A percentile compares a stretch with the other conserved stretches of the same genome.
These are phyloP conservation scores for Helminthosporium solani DNA, from an alignment of 2,329 filamentous ascomycete genomes.

Conservation along the genomic window DNA sequence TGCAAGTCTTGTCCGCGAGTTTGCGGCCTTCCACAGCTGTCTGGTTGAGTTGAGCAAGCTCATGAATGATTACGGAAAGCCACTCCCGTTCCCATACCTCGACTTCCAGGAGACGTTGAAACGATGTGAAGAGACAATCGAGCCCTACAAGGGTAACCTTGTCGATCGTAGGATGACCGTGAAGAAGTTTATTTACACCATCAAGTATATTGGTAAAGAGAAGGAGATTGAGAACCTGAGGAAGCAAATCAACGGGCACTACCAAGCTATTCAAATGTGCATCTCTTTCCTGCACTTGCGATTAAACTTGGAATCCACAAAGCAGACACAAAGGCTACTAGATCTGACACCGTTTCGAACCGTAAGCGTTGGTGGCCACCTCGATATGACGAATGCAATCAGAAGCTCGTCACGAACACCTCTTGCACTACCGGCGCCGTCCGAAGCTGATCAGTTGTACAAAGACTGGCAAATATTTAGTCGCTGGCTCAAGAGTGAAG, in stretches of 20 bases:
- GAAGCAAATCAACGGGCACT: constrained; percentile 32
- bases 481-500: constrained; percentile 29
- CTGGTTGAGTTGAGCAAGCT: constrained; percentile 29
- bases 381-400: constrained; percentile 26
- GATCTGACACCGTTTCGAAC: constrained; percentile 24
- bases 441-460: constrained; percentile 31
- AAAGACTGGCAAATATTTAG: constrained; percentile 35
- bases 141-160: constrained; percentile 31
- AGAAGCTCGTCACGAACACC: constrained; percentile 17
- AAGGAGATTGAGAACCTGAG: constrained; percentile 33
- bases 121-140: constrained; percentile 29
- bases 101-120: constrained; percentile 35
- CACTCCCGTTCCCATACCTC: constrained; percentile 30
- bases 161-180: constrained; percentile 35
- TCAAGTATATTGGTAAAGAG: constrained; percentile 38
- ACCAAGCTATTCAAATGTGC: constrained; percentile 34
- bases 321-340: constrained; percentile 18
- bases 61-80: constrained; percentile 36
- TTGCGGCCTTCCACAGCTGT: constrained; percentile 31
- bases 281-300: constrained; percentile 35
- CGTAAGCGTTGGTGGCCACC: constrained; percentile 27
- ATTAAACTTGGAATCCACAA: constrained; percentile 30
- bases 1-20: constrained; percentile 32
- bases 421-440: constrained; percentile 24
- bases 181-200: constrained; percentile 31